Evolutionary conservation across 2,329 filamentous ascomycete genomes (phyloP).

Genomic region (Alternaria arborescens): DNA sequence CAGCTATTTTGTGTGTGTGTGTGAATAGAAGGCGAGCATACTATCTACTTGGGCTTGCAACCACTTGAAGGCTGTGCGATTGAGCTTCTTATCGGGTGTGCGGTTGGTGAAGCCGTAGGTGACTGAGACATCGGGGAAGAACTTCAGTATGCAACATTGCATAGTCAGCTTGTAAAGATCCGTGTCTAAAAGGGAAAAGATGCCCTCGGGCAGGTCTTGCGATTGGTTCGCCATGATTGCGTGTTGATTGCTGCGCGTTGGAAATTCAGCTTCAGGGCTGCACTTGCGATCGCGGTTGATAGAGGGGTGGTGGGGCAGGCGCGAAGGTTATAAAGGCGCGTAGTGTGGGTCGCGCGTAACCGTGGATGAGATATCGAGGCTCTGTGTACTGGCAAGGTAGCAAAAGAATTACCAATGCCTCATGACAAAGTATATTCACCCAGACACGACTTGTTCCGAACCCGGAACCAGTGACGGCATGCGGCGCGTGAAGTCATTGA

Average conservation of each 20-base stretch:
- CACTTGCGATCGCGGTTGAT: conserved; percentile 21
- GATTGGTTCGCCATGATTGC: conserved; percentile 32
- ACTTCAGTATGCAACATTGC: conserved; percentile 89
- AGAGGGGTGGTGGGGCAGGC: conserved; percentile 44
- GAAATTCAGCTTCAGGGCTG: conserved; percentile 7
- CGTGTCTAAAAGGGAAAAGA: conserved; percentile 59
- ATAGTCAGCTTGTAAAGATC: conserved; percentile 97
- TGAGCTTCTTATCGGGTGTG: conserved; percentile 92
- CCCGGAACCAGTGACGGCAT: conserved; percentile 16
- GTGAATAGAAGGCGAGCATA: conserved; percentile 45
- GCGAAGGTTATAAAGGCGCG: conserved; percentile 12
- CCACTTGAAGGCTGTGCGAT: conserved; percentile 83
- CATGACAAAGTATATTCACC: background rate
- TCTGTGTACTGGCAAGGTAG: background rate
- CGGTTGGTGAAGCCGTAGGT: conserved; percentile 96
- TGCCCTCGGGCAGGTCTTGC: conserved; percentile 48
- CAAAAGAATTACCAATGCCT: background rate
- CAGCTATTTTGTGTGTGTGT: background rate
- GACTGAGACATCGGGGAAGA: conserved; percentile 81
- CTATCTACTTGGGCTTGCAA: conserved; percentile 82
- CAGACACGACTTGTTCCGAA: background rate
- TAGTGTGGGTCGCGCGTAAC: conserved; percentile 7
- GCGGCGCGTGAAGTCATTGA: conserved; percentile 22
- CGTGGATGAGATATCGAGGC: background rate
- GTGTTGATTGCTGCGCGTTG: conserved; percentile 7